These are phyloP conservation scores for Boechera stricta DNA, from an alignment of 345 rosid species.

Conservation along the genomic window DNA sequence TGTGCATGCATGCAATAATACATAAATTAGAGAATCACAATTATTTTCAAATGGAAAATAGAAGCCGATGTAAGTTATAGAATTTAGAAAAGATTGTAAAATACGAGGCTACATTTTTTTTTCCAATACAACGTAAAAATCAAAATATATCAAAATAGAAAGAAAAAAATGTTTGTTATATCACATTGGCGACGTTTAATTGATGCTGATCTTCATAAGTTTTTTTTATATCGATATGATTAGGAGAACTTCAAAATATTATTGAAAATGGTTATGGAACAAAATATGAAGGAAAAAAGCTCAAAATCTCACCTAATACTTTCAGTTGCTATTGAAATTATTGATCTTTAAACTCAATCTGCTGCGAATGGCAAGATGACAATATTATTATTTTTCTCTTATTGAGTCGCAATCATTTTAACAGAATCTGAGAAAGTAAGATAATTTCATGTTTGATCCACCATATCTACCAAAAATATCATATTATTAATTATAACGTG, in stretches of 20 bases:
- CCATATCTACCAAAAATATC: neutral
- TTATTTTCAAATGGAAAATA: constrained; percentile 8
- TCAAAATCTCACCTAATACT: neutral
- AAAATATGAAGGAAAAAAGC: neutral
- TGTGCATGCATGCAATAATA: constrained; percentile 37
- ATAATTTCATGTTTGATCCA: neutral
- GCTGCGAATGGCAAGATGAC: neutral
- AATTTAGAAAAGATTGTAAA: neutral
- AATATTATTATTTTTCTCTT: neutral
- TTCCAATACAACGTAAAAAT: neutral
- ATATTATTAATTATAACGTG: neutral
- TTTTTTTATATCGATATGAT: no score
- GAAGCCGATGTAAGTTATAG: neutral
- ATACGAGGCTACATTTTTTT: neutral
- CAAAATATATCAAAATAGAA: neutral
- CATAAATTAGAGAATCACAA: neutral
- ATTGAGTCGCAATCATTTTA: neutral
- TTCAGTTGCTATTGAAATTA: no score
- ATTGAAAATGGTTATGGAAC: neutral
- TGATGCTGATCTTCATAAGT: no score
- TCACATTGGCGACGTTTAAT: no score
- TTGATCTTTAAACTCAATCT: no score
- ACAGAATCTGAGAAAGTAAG: neutral
- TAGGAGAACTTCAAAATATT: neutral
- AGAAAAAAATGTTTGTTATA: no score